Percentiles rank a stretch among this genome's conserved stretches.
Evolutionary conservation across 805 yeast species (phyloP).

Genomic region (Yarrowia divulgata): DNA sequence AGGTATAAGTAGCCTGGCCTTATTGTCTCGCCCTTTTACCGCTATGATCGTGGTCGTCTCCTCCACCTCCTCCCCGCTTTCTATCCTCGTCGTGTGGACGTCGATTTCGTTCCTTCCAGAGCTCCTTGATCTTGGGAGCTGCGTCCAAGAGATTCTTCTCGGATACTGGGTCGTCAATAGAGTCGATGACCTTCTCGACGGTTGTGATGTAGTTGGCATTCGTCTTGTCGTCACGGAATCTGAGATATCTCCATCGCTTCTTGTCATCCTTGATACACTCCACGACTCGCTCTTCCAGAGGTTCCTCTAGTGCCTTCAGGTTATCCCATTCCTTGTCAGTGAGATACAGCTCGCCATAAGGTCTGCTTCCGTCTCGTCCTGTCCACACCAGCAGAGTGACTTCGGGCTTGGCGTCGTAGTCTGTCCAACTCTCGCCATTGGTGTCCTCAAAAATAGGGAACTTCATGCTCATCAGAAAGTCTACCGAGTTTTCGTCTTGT

Average conservation of each 20-base stretch:
- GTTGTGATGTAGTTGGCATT: slow-evolving; percentile 86
- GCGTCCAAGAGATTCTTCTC: slow-evolving; percentile 74
- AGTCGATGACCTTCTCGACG: slow-evolving; percentile 80
- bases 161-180: slow-evolving; percentile 85
- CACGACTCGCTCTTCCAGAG: slow-evolving; percentile 85
- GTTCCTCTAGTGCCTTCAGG: slow-evolving; percentile 72
- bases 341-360: slow-evolving; percentile 69
- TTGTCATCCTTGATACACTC: slow-evolving; percentile 77
- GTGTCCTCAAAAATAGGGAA: slow-evolving; percentile 68
- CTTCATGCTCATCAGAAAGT: slow-evolving; percentile 72
- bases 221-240: slow-evolving; percentile 92
- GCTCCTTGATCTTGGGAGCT: slow-evolving; percentile 61
- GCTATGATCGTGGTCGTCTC: slow-evolving; percentile 10
- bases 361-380: slow-evolving; percentile 65
- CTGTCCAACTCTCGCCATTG: slow-evolving; percentile 63
- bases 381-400: slow-evolving; percentile 78
- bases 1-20: too few relatives aligned
- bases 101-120: slow-evolving; percentile 65
- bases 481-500: slow-evolving; percentile 91
- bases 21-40: slow-evolving; percentile 18
- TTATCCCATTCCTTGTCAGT: slow-evolving; percentile 81
- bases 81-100: slow-evolving; percentile 12
- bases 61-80: slow-evolving; percentile 30
- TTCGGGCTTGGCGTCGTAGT: slow-evolving; percentile 81
- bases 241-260: slow-evolving; percentile 79